Evolutionary conservation across 2,329 filamentous ascomycete genomes (phyloP), one percentile per base, ranked within the genome.

Genomic region (Metarhizium album): DNA sequence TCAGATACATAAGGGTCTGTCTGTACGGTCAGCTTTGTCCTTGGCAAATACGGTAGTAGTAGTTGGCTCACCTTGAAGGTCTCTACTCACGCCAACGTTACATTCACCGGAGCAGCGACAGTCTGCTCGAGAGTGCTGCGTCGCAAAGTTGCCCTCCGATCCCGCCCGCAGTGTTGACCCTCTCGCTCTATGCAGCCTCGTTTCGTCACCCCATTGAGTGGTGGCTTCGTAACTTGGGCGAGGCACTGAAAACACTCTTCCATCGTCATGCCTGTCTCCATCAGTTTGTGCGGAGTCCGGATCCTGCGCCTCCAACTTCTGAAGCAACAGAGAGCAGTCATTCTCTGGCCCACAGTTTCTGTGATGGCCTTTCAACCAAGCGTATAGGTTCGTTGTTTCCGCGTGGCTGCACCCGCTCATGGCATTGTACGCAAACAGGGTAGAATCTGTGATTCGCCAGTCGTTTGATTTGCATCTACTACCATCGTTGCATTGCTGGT

Each of bases 1-100:
- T 74, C 70, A 0, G 64, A 68, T 18, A 72, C 60, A 31, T 65
- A 35, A 7, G 3, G 18, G 38, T 43, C 24, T 27, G 45, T 22
- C 24, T 27, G 45, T 22, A 20, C 31, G 2, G 3, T 11, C 14
- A 22, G 27, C 45, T 14, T 1, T 13, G 33, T 35, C 33, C 14
- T n/a, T n/a, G 2, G 11, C 33, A 13, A 13, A 3, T 29, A 9
- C 27, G 11, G 27, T 13, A 35, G 33, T 35, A 4, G 33, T 1
- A 35, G 11, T 35, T 35, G 33, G 11, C 33, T 3, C 4, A 2
- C 33, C 14, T 14, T 35, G 33, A 35, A 35, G 33, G 33, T 6
- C 33, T 35, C 2, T 35, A 3, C 14, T 2, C 9, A 35, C 16
- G 11, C 3, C 14, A 13, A 4, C 14, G 11, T 14, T 16, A 35